Evolutionary conservation across 2,329 filamentous ascomycete genomes (phyloP).

Genomic region (Zymoseptoria ardabiliae): DNA sequence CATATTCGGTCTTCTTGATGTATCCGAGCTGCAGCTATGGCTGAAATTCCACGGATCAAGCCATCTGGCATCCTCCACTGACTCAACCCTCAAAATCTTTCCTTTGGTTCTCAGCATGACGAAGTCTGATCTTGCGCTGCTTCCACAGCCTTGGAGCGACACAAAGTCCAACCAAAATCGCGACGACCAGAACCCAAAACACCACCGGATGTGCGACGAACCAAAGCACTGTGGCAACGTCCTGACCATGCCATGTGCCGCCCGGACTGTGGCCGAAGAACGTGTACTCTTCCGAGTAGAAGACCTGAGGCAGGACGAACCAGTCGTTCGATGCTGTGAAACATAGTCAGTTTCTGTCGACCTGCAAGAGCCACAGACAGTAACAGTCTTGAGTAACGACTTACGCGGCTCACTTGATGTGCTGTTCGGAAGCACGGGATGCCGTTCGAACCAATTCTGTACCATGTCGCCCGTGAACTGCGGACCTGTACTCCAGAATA

Average conservation of each 20-base stretch:
- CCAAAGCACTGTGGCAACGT: slow-evolving; percentile 27
- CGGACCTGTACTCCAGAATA: slow-evolving; percentile 28
- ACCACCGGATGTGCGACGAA: slow-evolving; percentile 12
- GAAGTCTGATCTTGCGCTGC: not conserved
- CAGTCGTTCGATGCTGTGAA: not conserved
- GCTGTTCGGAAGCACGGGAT: not conserved
- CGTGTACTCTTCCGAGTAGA: slow-evolving; percentile 26
- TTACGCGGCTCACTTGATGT: not conserved
- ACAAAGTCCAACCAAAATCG: not conserved
- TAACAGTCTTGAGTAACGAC: not conserved
- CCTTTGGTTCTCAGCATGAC: not conserved
- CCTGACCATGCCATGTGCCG: slow-evolving; percentile 27
- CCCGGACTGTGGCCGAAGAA: slow-evolving; percentile 29
- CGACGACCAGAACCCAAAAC: not conserved
- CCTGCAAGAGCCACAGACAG: too few species aligned
- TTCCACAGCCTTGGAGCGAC: not conserved
- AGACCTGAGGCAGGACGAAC: slow-evolving; percentile 21
- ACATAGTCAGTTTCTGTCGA: not conserved
- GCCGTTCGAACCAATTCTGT: slow-evolving; percentile 17
- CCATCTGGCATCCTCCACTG: not conserved
- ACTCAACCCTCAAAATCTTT: not conserved
- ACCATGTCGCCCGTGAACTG: slow-evolving; percentile 24
- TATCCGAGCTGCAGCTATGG: too few species aligned
- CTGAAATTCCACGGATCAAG: too few species aligned
- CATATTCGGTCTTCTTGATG: too few species aligned